Conservation (phyloP, 1,284 basidiomycete genomes). For the Thelephora terrestris region DNA sequence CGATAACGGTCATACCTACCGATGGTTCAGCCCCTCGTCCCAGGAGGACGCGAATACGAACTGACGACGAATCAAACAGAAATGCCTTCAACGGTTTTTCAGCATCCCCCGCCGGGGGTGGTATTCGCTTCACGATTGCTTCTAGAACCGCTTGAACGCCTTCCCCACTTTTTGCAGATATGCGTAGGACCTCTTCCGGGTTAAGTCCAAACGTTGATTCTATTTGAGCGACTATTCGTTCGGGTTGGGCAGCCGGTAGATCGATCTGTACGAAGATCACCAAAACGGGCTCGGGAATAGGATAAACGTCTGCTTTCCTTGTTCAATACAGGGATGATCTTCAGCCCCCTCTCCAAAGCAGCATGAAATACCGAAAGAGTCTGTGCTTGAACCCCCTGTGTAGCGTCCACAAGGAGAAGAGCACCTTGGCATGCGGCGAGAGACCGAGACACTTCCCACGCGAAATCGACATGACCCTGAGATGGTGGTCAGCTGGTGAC, state of each 20-base stretch:
- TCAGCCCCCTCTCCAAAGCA: constrained; percentile 74
- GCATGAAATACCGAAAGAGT: constrained; percentile 93
- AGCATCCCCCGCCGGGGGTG: constrained; percentile 51
- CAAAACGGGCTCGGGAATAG: not conserved
- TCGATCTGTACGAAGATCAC: constrained; percentile 52
- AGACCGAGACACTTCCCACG: constrained; percentile 92
- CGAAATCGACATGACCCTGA: constrained; percentile 91
- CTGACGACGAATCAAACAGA: constrained; percentile 87
- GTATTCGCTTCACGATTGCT: constrained; percentile 77
- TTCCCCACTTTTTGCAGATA: constrained; percentile 89
- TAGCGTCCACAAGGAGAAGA: constrained; percentile 86
- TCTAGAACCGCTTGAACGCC: constrained; percentile 71
- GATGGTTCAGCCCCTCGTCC: not conserved
- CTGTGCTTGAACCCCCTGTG: constrained; percentile 97
- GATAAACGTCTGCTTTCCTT: constrained; percentile 46
- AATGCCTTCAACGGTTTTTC: constrained; percentile 70
- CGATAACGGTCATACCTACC: constrained; percentile 90
- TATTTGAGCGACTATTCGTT: constrained; percentile 73
- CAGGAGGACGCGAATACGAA: constrained; percentile 7
- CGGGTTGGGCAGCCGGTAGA: constrained; percentile 77
- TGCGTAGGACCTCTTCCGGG: constrained; percentile 60
- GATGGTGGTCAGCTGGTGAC: not conserved
- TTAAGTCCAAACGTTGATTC: constrained; percentile 73
- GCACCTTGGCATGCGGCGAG: constrained; percentile 93
- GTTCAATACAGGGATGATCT: constrained; percentile 89